These are phyloP conservation scores for Aureobasidium mangrovei DNA, from an alignment of 2,329 filamentous ascomycete species.

Conservation along the genomic window DNA sequence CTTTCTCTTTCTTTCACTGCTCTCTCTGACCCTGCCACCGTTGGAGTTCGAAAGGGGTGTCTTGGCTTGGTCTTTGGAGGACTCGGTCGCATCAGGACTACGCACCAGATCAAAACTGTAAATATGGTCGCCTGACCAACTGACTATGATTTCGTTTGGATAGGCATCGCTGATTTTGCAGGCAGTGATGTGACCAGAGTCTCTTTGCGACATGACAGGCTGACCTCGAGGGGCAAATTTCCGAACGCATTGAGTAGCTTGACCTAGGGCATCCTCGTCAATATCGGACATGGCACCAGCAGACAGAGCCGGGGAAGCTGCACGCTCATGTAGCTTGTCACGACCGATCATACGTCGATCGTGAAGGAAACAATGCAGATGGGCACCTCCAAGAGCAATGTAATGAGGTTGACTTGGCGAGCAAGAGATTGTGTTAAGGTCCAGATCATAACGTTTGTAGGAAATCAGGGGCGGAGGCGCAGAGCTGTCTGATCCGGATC, in stretches of 20 bases:
- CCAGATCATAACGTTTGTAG: slow-evolving; percentile 53
- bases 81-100: slow-evolving; percentile 47
- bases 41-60: background rate
- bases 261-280: slow-evolving; percentile 47
- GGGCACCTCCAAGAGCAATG: slow-evolving; percentile 59
- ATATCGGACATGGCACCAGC: slow-evolving; percentile 32
- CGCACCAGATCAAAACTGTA: slow-evolving; percentile 54
- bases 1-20: slow-evolving; percentile 48
- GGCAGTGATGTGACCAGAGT: slow-evolving; percentile 58
- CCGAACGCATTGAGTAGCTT: slow-evolving; percentile 56
- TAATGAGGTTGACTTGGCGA: slow-evolving; percentile 60
- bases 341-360: slow-evolving; percentile 59
- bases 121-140: slow-evolving; percentile 59
- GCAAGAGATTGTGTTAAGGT: slow-evolving; percentile 61
- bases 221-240: slow-evolving; percentile 57
- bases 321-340: slow-evolving; percentile 47
- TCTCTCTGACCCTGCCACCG: slow-evolving; percentile 18
- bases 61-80: slow-evolving; percentile 1
- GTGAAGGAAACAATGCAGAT: slow-evolving; percentile 60
- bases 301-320: slow-evolving; percentile 36
- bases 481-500: slow-evolving; percentile 38
- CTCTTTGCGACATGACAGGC: slow-evolving; percentile 42
- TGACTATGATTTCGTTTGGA: slow-evolving; percentile 59
- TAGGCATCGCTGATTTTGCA: slow-evolving; percentile 63
- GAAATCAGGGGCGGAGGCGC: slow-evolving; percentile 57